Base-by-base conservation (phyloP, 1,284 basidiomycete genomes). In the Boletus albobrunnescens region DNA sequence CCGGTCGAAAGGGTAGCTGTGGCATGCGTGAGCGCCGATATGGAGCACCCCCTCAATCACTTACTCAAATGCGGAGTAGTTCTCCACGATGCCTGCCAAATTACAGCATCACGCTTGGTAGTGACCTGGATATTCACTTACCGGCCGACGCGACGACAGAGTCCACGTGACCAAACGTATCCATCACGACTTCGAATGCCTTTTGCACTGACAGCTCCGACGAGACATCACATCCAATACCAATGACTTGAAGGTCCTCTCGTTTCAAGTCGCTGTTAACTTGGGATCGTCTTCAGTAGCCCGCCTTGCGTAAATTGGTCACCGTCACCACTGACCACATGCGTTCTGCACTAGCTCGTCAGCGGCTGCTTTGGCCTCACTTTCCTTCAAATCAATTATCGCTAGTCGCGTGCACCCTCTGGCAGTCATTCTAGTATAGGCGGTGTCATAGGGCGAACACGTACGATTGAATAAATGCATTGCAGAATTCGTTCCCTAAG, bases 81-180 rank as follows among this genome's bases (percentile, higher is more conserved):
- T 96, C 70, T 96, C 91, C 57, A 92, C 85, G 55, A 93, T 92
- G 51, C 92, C 89, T 83, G 59, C 20, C 48, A 7, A 33, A 41
- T 46, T 35, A 49, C 40, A 45, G 39, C 35, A 41, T 53, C 16
- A 19, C 26, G 10, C 26, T 16, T 17, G 5, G 45, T 33, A 16
- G 24, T 27, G 28, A 41, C 38, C 44, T 39, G 47, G 47, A 45
- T 44, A 47, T 55, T 14, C 50, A 71, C 75, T 54, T 63, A 85
- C 90, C 93, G 39, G 93, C 93, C 47, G 89, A 91, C 14, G 92
- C 91, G 52, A 95, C 91, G 47, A 90, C 84, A 19, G 79, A 80
- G 65, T 97, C 91, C 27, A 97, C 73, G 33, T 82, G 77, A n/a
- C 94, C 94, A 59, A 87, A 96, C 24, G 74, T 75, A 40, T 83